These are phyloP conservation scores for Suhomyces anneliseae DNA, from an alignment of 1,139 yeast genomes.

Conservation along the genomic window DNA sequence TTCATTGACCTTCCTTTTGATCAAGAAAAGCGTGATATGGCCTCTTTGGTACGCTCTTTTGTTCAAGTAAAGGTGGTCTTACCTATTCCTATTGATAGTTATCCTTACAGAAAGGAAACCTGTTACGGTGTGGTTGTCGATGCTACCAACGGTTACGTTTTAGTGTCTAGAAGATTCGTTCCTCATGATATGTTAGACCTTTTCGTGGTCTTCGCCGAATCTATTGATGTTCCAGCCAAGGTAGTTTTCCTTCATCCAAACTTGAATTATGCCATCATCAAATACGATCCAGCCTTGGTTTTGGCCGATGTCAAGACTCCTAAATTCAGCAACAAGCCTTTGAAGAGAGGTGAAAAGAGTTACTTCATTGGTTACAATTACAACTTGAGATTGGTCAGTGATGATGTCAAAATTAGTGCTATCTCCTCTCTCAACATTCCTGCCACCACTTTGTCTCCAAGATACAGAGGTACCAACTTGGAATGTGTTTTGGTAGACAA, in stretches of 20 bases:
- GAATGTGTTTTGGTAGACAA: conserved; percentile 79
- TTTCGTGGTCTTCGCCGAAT: conserved; percentile 79
- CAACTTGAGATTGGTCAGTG: conserved; percentile 67
- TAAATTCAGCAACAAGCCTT: conserved; percentile 52
- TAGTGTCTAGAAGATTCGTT: conserved; percentile 74
- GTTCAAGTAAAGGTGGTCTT: conserved; percentile 66
- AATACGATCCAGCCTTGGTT: conserved; percentile 71
- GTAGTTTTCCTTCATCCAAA: conserved; percentile 87
- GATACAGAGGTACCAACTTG: conserved; percentile 82
- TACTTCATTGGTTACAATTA: conserved; percentile 79
- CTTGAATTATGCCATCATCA: conserved; percentile 79
- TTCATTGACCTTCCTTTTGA: conserved; percentile 69
- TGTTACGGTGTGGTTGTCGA: conserved; percentile 83
- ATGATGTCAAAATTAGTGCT: conserved; percentile 76
- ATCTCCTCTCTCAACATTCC: conserved; percentile 75
- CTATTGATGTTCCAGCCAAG: conserved; percentile 76
- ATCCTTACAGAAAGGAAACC: conserved; percentile 57
- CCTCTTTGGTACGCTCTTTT: conserved; percentile 52
- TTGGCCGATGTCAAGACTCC: conserved; percentile 57
- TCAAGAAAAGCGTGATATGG: conserved; percentile 45
- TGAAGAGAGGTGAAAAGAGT: conserved; percentile 74
- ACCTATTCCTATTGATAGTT: conserved; percentile 76
- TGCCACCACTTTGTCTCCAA: conserved; percentile 64
- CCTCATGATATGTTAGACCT: conserved; percentile 87
- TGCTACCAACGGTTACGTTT: conserved; percentile 73